Evolutionary conservation across 257 asterid species (phyloP), one percentile per base, ranked within the genome.

Genomic region (Echium plantagineum): DNA sequence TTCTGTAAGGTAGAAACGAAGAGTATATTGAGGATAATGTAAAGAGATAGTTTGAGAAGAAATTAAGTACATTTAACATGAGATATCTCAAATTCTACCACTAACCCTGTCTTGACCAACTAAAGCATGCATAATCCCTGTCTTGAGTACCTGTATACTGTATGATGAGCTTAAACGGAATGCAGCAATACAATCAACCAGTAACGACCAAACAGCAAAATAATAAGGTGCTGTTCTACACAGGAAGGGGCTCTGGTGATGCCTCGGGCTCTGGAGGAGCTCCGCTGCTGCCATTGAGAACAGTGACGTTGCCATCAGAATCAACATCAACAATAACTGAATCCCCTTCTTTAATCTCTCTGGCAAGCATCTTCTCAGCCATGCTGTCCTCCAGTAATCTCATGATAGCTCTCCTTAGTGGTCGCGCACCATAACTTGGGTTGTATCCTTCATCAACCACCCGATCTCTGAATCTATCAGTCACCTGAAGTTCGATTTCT

Each of bases 371-470:
- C 66, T 72, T 75, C 65, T 84, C 89, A 0, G 94, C 86, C 67
- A 81, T 26, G 35, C 81, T 80, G 51, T 84, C 94, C 70, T 84
- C 94, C 52, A 84, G 30, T 47, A 84, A 69, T 59, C 87, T 76
- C 61, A 78, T 73, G 5, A 85, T 75, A 0, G 85, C 87, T 61
- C 94, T 74, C 73, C 75, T 74, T 13, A 85, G 67, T 2, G 87
- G 82, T 62, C 90, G 68, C 6, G 90, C 94, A 24, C 94, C 87
- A 57, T 78, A 85, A 52, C 77, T 78, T 6, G 74, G 75, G 69
- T 71, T 72, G 57, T 71, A 80, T 21, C 85, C 87, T 69, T 85
- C 87, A 0, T 57, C 61, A 9, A 85, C 77, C 62, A 82, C 66
- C 69, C 78, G 70, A 4, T 80, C 81, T 62, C 81, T 80, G 52